Evolutionary conservation across 176 grass and related monocot species (phyloP).

Genomic region (Chloris gayana): DNA sequence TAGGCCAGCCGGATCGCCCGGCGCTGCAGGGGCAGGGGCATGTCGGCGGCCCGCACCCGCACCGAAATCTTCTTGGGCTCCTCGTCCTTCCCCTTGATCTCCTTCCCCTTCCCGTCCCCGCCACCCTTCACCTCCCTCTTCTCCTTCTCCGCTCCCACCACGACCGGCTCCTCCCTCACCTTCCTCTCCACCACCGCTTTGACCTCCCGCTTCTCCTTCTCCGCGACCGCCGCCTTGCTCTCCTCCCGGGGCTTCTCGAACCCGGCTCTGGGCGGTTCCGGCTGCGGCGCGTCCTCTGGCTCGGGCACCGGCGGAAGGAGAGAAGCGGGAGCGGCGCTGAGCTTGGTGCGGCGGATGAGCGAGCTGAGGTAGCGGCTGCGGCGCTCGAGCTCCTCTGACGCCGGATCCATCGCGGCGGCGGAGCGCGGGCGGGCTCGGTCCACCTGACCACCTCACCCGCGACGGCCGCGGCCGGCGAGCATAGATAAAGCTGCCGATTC

Average conservation of each 20-base stretch:
- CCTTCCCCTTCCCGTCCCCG: constrained; percentile 12
- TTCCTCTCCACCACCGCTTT: not conserved
- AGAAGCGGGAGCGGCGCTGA: constrained; percentile 36
- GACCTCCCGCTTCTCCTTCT: not conserved
- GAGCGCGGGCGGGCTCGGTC: not conserved
- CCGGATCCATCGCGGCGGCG: constrained; percentile 55
- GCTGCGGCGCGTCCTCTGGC: not conserved
- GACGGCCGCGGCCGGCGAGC: not conserved
- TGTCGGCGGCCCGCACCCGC: constrained; percentile 76
- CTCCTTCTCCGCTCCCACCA: not conserved
- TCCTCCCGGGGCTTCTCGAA: not conserved
- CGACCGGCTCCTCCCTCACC: not conserved
- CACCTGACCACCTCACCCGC: not conserved
- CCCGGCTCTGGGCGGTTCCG: not conserved
- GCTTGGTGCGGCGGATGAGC: constrained; percentile 78
- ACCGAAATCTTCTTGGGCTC: constrained; percentile 38
- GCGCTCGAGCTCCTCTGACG: constrained; percentile 87
- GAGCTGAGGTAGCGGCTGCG: constrained; percentile 84
- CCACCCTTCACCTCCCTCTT: not conserved
- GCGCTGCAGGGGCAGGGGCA: constrained; percentile 73
- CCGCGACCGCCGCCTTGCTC: constrained; percentile 11
- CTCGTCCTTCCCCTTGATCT: constrained; percentile 26
- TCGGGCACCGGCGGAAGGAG: constrained; percentile 9
- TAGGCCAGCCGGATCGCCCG: constrained; percentile 68
- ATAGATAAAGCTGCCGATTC: not conserved